phyloP scores from a whole-genome alignment of 2,329 filamentous ascomycete genomes.

The Clonostachys chloroleuca region DNA sequence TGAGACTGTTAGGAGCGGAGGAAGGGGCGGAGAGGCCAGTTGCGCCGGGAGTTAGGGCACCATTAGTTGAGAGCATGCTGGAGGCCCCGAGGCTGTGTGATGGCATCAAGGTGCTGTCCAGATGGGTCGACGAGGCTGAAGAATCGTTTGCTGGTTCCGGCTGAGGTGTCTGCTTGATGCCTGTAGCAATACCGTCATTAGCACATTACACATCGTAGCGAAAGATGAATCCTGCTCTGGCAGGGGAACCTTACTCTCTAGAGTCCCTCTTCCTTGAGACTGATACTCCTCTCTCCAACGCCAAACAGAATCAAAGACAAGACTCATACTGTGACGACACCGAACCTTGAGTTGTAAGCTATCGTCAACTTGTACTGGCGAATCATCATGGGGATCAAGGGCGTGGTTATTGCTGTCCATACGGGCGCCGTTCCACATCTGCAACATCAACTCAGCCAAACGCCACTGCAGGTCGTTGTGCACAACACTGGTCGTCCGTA shows the following conservation, averaged over 20 bases:
- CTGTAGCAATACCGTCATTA: conserved; percentile 22
- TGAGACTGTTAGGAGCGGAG: conserved; percentile 37
- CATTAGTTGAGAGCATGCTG: conserved; percentile 42
- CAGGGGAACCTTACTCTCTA: conserved; percentile 58
- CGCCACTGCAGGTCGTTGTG: conserved; percentile 78
- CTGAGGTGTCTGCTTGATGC: conserved; percentile 82
- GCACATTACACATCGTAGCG: not conserved
- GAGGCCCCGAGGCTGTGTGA: conserved; percentile 31
- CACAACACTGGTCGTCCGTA: conserved; percentile 69
- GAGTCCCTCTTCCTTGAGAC: conserved; percentile 61
- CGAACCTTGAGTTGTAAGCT: conserved; percentile 77
- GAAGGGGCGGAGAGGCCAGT: conserved; percentile 36
- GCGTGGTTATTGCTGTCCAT: conserved; percentile 41
- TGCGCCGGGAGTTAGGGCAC: conserved; percentile 46
- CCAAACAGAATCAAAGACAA: conserved; percentile 83
- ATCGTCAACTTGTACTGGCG: conserved; percentile 56
- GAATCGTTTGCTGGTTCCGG: conserved; percentile 75
- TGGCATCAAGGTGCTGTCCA: conserved; percentile 55
- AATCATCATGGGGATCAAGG: conserved; percentile 43
- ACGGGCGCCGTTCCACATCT: conserved; percentile 75
- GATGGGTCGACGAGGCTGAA: conserved; percentile 62
- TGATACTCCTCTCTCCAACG: conserved; percentile 79
- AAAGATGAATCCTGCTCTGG: conserved; percentile 4
- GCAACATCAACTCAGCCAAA: conserved; percentile 79
- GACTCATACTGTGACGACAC: conserved; percentile 79